These are phyloP conservation scores for Chlorella variabilis DNA, from an alignment of 163 green algal genomes.

Conservation along the genomic window DNA sequence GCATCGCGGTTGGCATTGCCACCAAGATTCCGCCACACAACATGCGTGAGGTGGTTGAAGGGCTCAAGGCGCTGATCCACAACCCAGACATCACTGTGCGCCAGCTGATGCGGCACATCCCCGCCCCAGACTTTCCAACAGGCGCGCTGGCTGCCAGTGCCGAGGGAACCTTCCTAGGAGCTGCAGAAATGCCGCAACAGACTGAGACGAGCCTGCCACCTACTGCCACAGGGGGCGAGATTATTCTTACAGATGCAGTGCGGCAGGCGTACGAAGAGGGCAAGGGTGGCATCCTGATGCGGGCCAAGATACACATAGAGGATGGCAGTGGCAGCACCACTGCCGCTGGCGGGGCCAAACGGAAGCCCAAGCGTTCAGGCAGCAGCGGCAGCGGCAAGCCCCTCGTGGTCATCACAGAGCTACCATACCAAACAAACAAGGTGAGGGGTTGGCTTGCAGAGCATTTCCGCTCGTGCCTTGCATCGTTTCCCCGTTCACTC, in stretches of 20 bases:
- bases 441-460: constrained; percentile 48
- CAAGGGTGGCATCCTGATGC: constrained; percentile 75
- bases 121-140: constrained; percentile 96
- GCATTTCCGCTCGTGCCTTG: neutral
- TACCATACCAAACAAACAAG: constrained; percentile 95
- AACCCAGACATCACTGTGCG: constrained; percentile 80
- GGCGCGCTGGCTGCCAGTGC: too few species aligned
- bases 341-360: constrained; percentile 9
- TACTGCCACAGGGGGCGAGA: constrained; percentile 79
- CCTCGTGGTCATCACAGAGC: constrained; percentile 90
- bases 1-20: constrained; percentile 97
- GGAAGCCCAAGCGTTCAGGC: neutral
- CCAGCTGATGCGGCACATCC: constrained; percentile 87
- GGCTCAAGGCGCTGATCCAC: constrained; percentile 74
- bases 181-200: too few species aligned
- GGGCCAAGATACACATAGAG: constrained; percentile 83
- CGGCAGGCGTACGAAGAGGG: constrained; percentile 80
- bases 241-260: constrained; percentile 68
- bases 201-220: too few species aligned
- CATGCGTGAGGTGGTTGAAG: constrained; percentile 82
- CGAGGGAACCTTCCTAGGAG: too few species aligned
- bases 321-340: constrained; percentile 38
- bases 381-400: constrained; percentile 30
- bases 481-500: too few species aligned
- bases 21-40: constrained; percentile 98